Base-by-base conservation (phyloP, 495 filamentous ascomycete genomes). In the Neurospora sp. region DNA sequence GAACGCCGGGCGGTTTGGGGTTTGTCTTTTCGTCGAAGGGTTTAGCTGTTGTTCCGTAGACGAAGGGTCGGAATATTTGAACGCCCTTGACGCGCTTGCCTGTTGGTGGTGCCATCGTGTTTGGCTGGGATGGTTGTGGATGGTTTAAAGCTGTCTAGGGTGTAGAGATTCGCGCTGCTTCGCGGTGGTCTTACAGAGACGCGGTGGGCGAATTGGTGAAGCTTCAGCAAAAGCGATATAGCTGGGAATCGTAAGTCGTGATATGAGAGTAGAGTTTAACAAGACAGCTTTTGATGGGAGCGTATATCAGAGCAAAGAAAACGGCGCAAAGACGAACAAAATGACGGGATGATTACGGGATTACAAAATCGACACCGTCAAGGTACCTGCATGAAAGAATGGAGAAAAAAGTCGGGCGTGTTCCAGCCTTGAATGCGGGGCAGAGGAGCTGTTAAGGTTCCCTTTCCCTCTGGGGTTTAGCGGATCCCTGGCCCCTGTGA, bases 1-100 rank as follows among this genome's bases (percentile, higher is more conserved):
- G 91, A 74, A 90, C 87, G 74, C 88, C 87, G 73, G 86, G 81
- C 9, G 92, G 90, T 44, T 86, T 85, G n/a, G 84, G 84, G 78
- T 88, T 86, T 66, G 83, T 81, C 69, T 81, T 83, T 48, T 83
- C 81, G 79, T 92, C 89, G 82, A 94, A 93, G n/a, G 86, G 89
- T 71, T 84, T 86, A 38, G 93, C 93, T 73, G 90, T 90, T 73
- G 89, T 93, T 79, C 93, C 93, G 83, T 92, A 94, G 74, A 95
- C 87, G 81, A 96, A 94, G 46, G 92, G 92, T 6, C 93, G 88
- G 80, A 87, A 90, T 70, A 94, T 85, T 71, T 92, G 91, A 72
- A 91, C 85, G 74, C 91, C 91, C 85, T 96, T 87, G 74, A 87
- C 79, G 76, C 87, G 87, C 73, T 88, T 88, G 22, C 84, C 84